These are phyloP conservation scores for Phytophthora nicotianae DNA, from an alignment of 352 stramenopile genomes.

Conservation along the genomic window DNA sequence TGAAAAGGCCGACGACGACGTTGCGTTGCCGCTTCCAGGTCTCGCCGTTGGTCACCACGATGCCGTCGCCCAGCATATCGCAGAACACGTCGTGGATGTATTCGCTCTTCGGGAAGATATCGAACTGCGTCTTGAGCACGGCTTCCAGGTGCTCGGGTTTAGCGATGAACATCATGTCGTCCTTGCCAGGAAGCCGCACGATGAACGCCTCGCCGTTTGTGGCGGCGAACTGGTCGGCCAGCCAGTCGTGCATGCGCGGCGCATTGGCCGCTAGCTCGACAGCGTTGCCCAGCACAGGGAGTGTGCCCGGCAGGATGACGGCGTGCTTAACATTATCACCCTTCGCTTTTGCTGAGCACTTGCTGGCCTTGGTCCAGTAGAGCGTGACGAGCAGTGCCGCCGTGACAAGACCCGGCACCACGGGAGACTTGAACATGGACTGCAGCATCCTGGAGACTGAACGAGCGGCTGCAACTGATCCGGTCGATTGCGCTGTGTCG, in stretches of 20 bases:
- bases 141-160: conserved; percentile 60
- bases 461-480: neutral
- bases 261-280: conserved; percentile 42
- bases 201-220: conserved; percentile 40
- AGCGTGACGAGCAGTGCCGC: conserved; percentile 32
- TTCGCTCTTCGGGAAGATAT: conserved; percentile 50
- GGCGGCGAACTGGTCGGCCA: conserved; percentile 40
- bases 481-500: conserved; percentile 11
- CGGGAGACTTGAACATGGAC: conserved; percentile 31
- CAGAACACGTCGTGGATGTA: conserved; percentile 45
- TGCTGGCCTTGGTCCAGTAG: conserved; percentile 25
- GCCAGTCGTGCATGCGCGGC: conserved; percentile 49
- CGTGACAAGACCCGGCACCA: conserved; percentile 30
- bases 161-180: conserved; percentile 47
- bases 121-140: conserved; percentile 58
- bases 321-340: conserved; percentile 31
- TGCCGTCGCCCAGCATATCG: conserved; percentile 52
- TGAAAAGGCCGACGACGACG: conserved; percentile 47
- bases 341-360: conserved; percentile 17
- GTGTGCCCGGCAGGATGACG: conserved; percentile 32
- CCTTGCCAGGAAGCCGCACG: conserved; percentile 44
- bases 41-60: conserved; percentile 51
- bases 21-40: conserved; percentile 48
- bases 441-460: conserved; percentile 22
- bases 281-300: conserved; percentile 53